phyloP scores from a whole-genome alignment of 805 yeast species.

The Yarrowia sp. region DNA sequence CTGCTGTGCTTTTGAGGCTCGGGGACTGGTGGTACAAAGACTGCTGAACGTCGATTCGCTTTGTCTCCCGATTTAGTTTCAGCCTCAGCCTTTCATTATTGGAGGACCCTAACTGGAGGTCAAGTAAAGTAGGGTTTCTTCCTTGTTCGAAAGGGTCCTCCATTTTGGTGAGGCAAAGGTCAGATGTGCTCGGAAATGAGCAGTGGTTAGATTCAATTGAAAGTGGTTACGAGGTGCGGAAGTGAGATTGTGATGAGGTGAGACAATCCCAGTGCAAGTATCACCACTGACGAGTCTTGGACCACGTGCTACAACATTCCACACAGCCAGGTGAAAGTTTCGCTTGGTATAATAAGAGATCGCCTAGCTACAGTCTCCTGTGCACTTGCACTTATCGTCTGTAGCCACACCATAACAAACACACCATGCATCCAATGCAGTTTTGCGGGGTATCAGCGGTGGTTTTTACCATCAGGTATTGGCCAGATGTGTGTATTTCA shows the following conservation, averaged over 20 bases:
- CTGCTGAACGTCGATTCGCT: neutral
- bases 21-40: neutral
- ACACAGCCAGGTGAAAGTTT: neutral
- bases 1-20: constrained; percentile 2
- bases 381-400: neutral
- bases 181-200: too few species aligned
- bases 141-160: neutral
- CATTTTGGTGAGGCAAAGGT: constrained; percentile 11
- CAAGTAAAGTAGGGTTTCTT: neutral
- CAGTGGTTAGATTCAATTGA: too few species aligned
- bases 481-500: too few species aligned
- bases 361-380: neutral
- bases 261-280: too few species aligned
- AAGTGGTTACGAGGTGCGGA: too few species aligned
- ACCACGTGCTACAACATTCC: neutral
- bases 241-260: too few species aligned
- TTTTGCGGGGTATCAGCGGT: constrained; percentile 9
- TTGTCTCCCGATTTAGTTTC: neutral
- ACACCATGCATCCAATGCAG: neutral
- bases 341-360: neutral
- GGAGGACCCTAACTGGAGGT: neutral
- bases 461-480: too few species aligned
- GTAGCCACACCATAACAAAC: constrained; percentile 9
- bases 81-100: neutral
- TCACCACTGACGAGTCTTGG: too few species aligned